Evolutionary conservation across 345 rosid species (phyloP).

Genomic region (Corchorus capsularis): DNA sequence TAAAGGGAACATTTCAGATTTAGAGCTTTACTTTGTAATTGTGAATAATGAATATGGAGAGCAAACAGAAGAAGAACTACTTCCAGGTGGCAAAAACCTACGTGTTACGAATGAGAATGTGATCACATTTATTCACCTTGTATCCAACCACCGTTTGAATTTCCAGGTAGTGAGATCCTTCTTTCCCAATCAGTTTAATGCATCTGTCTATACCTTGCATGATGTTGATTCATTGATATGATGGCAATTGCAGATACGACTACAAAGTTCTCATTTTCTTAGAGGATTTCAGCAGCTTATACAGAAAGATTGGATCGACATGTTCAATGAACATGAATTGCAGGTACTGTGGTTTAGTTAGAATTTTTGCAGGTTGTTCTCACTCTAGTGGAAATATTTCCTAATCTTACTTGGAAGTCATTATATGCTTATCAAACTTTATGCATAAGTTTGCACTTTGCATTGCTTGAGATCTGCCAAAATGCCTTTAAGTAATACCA

Average conservation of each 20-base stretch:
- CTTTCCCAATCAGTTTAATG: slow-evolving; percentile 11
- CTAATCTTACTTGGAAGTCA: background rate
- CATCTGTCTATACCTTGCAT: slow-evolving; percentile 5
- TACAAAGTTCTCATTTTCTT: slow-evolving; percentile 88
- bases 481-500: background rate
- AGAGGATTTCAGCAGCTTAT: slow-evolving; percentile 97
- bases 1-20: slow-evolving; percentile 73
- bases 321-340: slow-evolving; percentile 98
- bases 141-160: slow-evolving; percentile 94
- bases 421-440: background rate
- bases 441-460: background rate
- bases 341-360: slow-evolving; percentile 55
- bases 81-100: slow-evolving; percentile 78
- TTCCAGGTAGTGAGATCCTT: slow-evolving; percentile 58
- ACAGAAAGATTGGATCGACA: slow-evolving; percentile 91
- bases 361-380: background rate
- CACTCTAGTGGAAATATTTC: background rate
- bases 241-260: slow-evolving; percentile 70
- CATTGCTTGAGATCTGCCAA: background rate
- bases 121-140: slow-evolving; percentile 89
- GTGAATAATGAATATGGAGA: slow-evolving; percentile 97
- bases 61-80: slow-evolving; percentile 91
- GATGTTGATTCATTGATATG: slow-evolving; percentile 17
- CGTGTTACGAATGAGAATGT: slow-evolving; percentile 90
- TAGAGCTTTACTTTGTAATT: slow-evolving; percentile 92